phyloP scores from a whole-genome alignment of 1,284 basidiomycete genomes.

The Coriolopsis trogii region DNA sequence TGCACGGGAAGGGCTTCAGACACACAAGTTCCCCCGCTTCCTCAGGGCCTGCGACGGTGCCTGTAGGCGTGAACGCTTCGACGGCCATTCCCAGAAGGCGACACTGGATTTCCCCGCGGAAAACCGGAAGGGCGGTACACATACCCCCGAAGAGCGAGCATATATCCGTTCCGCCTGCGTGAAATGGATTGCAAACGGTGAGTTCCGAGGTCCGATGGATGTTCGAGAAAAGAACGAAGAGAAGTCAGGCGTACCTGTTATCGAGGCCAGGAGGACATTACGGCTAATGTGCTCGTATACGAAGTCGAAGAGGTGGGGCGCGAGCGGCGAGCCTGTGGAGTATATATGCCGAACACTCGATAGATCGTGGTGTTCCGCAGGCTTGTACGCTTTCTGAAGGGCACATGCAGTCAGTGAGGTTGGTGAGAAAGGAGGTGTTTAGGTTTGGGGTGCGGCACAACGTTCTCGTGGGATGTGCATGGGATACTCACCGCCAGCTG shows the following conservation, averaged over 20 bases:
- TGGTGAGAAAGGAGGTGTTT: neutral
- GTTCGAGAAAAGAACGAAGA: slow-evolving; percentile 2
- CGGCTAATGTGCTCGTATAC: slow-evolving; percentile 73
- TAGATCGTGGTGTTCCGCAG: slow-evolving; percentile 66
- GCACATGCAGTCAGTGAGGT: slow-evolving; percentile 12
- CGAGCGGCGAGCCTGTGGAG: slow-evolving; percentile 83
- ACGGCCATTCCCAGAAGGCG: slow-evolving; percentile 84
- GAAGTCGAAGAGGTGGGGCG: slow-evolving; percentile 77
- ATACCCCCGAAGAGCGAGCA: slow-evolving; percentile 88
- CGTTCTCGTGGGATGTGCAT: slow-evolving; percentile 7
- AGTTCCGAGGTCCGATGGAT: slow-evolving; percentile 4
- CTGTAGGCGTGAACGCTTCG: slow-evolving; percentile 54
- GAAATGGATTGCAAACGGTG: neutral
- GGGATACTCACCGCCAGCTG: slow-evolving; percentile 59
- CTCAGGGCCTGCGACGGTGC: slow-evolving; percentile 46
- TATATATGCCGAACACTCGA: slow-evolving; percentile 74
- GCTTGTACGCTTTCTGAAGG: slow-evolving; percentile 63
- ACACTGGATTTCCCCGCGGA: slow-evolving; percentile 85
- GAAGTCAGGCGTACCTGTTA: slow-evolving; percentile 59
- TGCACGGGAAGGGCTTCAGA: slow-evolving; percentile 81
- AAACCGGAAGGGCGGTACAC: slow-evolving; percentile 79
- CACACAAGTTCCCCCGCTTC: slow-evolving; percentile 74
- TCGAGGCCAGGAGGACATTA: slow-evolving; percentile 75
- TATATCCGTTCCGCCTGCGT: slow-evolving; percentile 79
- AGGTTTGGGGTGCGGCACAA: slow-evolving; percentile 23